phyloP scores from a whole-genome alignment of 129 eudicot species.

The Deinandra increscens region DNA sequence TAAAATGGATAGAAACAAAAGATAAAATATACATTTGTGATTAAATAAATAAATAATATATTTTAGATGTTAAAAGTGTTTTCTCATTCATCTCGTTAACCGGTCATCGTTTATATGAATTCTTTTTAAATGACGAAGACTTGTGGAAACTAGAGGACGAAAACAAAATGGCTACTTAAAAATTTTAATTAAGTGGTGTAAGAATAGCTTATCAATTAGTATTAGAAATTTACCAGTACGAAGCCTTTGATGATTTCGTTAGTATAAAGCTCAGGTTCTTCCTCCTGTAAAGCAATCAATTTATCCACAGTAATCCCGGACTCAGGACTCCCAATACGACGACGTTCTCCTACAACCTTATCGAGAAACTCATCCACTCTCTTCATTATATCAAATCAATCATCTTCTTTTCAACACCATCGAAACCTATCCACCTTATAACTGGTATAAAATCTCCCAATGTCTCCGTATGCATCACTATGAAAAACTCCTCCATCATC shows the following conservation, averaged over 20 bases:
- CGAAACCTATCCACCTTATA: slow-evolving; percentile 38
- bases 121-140: too few species aligned
- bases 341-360: slow-evolving; percentile 35
- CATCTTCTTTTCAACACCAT: slow-evolving; percentile 32
- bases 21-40: too few species aligned
- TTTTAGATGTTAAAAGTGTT: too few species aligned
- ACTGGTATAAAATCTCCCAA: slow-evolving; percentile 40
- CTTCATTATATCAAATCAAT: slow-evolving; percentile 15
- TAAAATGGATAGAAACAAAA: too few species aligned
- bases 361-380: slow-evolving; percentile 42
- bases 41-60: too few species aligned
- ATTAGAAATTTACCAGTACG: slow-evolving; percentile 36
- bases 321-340: background rate
- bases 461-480: slow-evolving; percentile 22
- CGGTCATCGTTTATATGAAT: too few species aligned
- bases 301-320: slow-evolving; percentile 38
- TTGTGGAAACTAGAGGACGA: too few species aligned
- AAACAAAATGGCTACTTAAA: too few species aligned
- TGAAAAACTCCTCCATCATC: slow-evolving; percentile 17
- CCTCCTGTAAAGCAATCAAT: slow-evolving; percentile 39
- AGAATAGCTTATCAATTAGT: too few species aligned
- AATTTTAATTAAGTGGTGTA: too few species aligned
- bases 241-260: slow-evolving; percentile 51
- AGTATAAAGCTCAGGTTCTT: slow-evolving; percentile 43
- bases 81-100: too few species aligned